Base-by-base conservation (phyloP, 257 asterid genomes). In the Salvia miltiorrhiza region DNA sequence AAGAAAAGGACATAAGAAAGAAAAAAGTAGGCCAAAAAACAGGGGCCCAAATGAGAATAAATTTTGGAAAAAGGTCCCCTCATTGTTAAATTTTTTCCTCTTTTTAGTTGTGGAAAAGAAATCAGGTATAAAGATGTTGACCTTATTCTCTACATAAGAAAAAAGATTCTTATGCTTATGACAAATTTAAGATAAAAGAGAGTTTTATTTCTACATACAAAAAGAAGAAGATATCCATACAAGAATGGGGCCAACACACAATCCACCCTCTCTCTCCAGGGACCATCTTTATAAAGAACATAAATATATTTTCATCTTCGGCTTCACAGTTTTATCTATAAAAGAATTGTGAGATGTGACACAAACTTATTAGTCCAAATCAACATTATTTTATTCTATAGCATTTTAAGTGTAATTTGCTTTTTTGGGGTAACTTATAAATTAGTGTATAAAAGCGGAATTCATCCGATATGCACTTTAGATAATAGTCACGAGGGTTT, bases 11-110 rank as follows among this genome's bases (percentile, higher is more conserved):
- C 64, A 16, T 17, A 1, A 58, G 47, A 1, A 1, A 32, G 26
- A 37, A 60, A 37, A 35, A 59, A 17, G 65, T 35, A 4, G 40
- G 17, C 14, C 9, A 17, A 19, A 9, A 32, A 35, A 21, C 13
- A 20, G 50, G 50, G 19, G 35, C 67, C 50, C 33, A 21, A 21
- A 40, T 61, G 21, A 39, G 50, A 20, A 61, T 40, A 61, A 61
- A 39, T 61, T 61, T 21, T 50, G 14, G 23, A 60, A 19, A 40
- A 20, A 41, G 67, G 53, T 21, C 53, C 67, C 67, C 66, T 32
- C 14, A 4, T 35, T 33, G 3, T 33, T 35, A 9, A 58, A 26
- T 0, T 9, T 7, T n/a, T 33, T 33, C 19, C 26, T 60, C 47
- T 39, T 37, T 60, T 10, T 19, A 10, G 17, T 0, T 17, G 16